Evolutionary conservation across 202 grass and related monocot species (phyloP), one percentile per base, ranked within the genome.

Genomic region (Cymbopogon flexuosus): DNA sequence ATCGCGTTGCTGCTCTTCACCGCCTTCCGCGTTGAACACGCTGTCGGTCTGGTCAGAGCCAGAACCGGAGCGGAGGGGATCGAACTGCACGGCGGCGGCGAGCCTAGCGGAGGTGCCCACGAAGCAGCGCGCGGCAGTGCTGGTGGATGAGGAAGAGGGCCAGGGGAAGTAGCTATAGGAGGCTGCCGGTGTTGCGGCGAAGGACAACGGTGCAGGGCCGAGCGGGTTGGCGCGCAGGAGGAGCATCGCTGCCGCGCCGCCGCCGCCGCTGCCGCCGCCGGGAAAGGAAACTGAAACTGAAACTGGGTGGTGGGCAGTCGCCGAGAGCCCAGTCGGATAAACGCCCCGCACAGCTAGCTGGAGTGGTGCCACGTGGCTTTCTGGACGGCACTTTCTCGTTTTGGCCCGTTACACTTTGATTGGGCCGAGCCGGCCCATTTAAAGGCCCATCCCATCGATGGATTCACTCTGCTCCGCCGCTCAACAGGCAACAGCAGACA

Each of bases 31-130:
- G 31, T 70, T 62, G n/a, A 41, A 65, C 6, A 68, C n/a, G 23
- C 45, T 65, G 10, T 22, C 49, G 0, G 49, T 6, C 16, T 54
- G 49, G 6, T 13, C 41, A 29, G 78, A 23, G 31, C 7, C 43
- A 52, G 79, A 46, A 56, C 73, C 85, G 70, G 31, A 85, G 84
- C 76, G 89, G 74, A 87, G 77, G 18, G 70, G 31, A 19, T 73
- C 77, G 81, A 40, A 91, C 23, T 73, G 77, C 65, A 60, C 78
- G 65, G 59, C 78, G 52, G 51, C 64, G 72, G 29, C 11, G 21
- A 89, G 87, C 16, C 75, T 80, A 2, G 36, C 33, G 67, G 81
- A 63, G 56, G 77, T 86, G 57, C 76, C 37, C 8, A 84, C 67
- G 36, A 79, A 84, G 75, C 81, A 86, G 64, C 79, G 73, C 5